Evolutionary conservation across 768 basidiomycete species (phyloP), one percentile per base, ranked within the genome.

Genomic region (Auricularia cornea): DNA sequence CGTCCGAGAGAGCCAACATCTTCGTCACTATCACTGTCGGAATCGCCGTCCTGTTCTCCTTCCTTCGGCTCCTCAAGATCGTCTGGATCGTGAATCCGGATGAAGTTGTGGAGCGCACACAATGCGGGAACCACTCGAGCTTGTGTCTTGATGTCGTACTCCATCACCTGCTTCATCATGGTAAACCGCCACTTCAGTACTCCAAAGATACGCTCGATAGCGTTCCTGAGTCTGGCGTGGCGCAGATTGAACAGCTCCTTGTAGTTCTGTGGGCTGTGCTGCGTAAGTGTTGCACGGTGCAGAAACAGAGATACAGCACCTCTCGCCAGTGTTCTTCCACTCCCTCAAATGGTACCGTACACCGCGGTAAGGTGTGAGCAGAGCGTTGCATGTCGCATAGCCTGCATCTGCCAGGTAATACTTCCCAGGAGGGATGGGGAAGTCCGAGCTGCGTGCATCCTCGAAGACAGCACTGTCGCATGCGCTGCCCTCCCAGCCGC

Each of bases 51-150:
- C 26, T 6, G 6, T 6, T 51, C 2, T 11, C 6, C 48, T 6
- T 5, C 48, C 8, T 61, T 38, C 1, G 33, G n/a, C n/a, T n/a
- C n/a, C n/a, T n/a, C 33, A 35, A 14, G 8, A 6, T 1, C 33
- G 14, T 35, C 33, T 35, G 33, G 33, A 14, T 35, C 33, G 14
- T 35, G 14, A 6, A 6, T 6, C 8, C 6, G 6, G 33, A 72
- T 59, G 63, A 72, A 72, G 54, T 71, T 71, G 65, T 70, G 71
- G 0, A 73, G 57, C 0, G 65, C 68, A 5, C 26, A 48, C 28
- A 64, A 61, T 3, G 66, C 68, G 5, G 38, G 61, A 20, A 74
- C 64, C 20, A 68, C 64, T 31, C 72, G 73, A 14, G 63, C 66
- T 0, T 54, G 18, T 20, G 67, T 59, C 18, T 32, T 29, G 14